Conservation (phyloP, 768 basidiomycete genomes). For the Amanita rubescens region DNA sequence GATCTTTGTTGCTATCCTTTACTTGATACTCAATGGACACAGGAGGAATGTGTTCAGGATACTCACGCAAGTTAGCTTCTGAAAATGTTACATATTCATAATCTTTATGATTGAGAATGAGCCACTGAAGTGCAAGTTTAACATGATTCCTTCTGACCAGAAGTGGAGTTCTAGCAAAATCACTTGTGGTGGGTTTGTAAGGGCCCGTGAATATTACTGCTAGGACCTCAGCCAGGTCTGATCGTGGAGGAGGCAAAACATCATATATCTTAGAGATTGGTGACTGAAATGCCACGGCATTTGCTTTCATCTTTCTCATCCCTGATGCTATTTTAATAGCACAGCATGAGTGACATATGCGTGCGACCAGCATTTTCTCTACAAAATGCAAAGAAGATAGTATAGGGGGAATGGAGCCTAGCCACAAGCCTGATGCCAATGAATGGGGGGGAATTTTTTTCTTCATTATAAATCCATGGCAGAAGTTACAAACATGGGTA, state of each 20-base stretch:
- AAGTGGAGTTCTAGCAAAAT: constrained; percentile 15
- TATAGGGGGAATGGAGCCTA: too few relatives aligned
- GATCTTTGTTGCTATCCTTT: constrained; percentile 12
- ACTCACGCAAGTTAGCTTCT: constrained; percentile 15
- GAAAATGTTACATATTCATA: constrained; percentile 25
- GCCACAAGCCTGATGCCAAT: too few relatives aligned
- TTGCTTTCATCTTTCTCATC: constrained; percentile 14
- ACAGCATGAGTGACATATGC: background rate
- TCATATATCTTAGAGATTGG: constrained; percentile 14
- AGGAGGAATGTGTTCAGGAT: constrained; percentile 17
- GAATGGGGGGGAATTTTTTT: too few relatives aligned
- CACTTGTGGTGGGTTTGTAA: constrained; percentile 7
- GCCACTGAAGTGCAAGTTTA: constrained; percentile 22
- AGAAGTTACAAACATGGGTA: too few relatives aligned
- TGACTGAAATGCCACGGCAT: constrained; percentile 19
- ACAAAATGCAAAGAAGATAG: background rate
- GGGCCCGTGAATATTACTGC: constrained; percentile 9
- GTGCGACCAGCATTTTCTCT: background rate
- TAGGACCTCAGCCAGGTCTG: constrained; percentile 12
- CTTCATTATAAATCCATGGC: too few relatives aligned
- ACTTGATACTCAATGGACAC: constrained; percentile 19
- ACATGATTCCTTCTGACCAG: constrained; percentile 18
- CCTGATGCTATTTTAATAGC: too few relatives aligned
- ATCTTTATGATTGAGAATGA: constrained; percentile 24
- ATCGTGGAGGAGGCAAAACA: constrained; percentile 3